Conservation (phyloP, 2,329 filamentous ascomycete genomes). For the Xylaria polymorpha region DNA sequence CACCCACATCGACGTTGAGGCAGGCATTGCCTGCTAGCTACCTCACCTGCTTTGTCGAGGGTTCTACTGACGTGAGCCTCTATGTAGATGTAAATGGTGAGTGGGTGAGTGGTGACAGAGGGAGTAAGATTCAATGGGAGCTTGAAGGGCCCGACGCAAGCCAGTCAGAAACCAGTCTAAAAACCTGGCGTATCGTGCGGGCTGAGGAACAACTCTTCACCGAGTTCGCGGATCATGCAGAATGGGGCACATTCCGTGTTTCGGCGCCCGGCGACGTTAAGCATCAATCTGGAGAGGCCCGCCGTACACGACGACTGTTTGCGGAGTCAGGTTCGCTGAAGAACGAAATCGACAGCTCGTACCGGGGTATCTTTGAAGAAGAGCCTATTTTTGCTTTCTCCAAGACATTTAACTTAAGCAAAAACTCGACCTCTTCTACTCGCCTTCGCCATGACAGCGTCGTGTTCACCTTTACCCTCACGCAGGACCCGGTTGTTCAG, state of each 20-base stretch:
- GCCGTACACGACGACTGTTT: conserved; percentile 74
- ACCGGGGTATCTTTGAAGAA: conserved; percentile 77
- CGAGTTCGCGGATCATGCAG: conserved; percentile 77
- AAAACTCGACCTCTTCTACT: conserved; percentile 48
- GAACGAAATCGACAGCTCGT: conserved; percentile 74
- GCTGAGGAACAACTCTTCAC: conserved; percentile 75
- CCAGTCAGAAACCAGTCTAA: conserved; percentile 56
- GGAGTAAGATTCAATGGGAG: conserved; percentile 76
- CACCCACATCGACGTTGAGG: conserved; percentile 81
- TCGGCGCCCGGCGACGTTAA: conserved; percentile 74
- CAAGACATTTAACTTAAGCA: conserved; percentile 67
- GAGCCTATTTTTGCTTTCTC: conserved; percentile 86
- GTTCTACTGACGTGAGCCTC: conserved; percentile 70
- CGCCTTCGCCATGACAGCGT: conserved; percentile 62
- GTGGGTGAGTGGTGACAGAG: conserved; percentile 83
- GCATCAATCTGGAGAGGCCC: conserved; percentile 78
- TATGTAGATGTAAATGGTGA: conserved; percentile 79
- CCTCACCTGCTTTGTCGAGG: conserved; percentile 75
- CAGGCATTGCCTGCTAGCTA: conserved; percentile 88
- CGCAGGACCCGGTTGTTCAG: conserved; percentile 83
- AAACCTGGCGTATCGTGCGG: conserved; percentile 74
- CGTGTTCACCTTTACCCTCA: conserved; percentile 80
- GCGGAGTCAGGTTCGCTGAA: conserved; percentile 72
- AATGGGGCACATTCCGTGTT: conserved; percentile 87
- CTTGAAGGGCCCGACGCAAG: conserved; percentile 60